Percentiles rank a stretch among this genome's conserved stretches.
Conservation (phyloP, 495 filamentous ascomycete species). For the Penicillium robsamsonii region DNA sequence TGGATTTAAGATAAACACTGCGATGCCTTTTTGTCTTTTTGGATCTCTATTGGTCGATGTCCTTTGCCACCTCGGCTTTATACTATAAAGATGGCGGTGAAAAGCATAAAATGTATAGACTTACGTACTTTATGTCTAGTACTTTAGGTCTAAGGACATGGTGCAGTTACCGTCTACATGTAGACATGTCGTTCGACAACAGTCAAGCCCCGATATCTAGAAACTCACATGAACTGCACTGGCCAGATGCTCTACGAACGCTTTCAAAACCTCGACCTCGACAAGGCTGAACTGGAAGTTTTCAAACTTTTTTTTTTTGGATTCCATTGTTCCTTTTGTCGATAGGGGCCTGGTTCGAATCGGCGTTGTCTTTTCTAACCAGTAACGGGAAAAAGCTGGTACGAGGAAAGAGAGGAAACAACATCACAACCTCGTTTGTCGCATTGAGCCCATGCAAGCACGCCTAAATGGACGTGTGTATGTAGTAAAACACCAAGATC, state of each 20-base stretch:
- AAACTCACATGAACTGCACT: slow-evolving; percentile 8
- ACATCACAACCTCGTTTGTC: slow-evolving; percentile 38
- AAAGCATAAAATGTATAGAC: too few relatives aligned
- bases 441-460: slow-evolving; percentile 37
- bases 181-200: background rate
- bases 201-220: background rate
- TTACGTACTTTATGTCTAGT: too few relatives aligned
- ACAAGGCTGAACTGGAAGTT: slow-evolving; percentile 28
- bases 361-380: slow-evolving; percentile 19
- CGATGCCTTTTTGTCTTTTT: too few relatives aligned
- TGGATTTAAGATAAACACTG: too few relatives aligned
- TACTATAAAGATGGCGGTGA: too few relatives aligned
- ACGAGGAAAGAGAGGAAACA: slow-evolving; percentile 14
- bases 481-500: slow-evolving; percentile 35
- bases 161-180: background rate
- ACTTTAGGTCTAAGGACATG: background rate
- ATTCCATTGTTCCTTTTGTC: slow-evolving; percentile 31
- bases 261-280: slow-evolving; percentile 10
- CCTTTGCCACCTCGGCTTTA: too few relatives aligned
- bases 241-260: slow-evolving; percentile 10
- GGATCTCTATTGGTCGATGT: too few relatives aligned
- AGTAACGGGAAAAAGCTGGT: slow-evolving; percentile 11
- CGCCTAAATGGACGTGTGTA: slow-evolving; percentile 29
- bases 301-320: slow-evolving; percentile 28
- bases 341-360: slow-evolving; percentile 20